Percentiles rank a stretch among this genome's conserved stretches.
Conservation (phyloP, 192 early-diverging fungal species). For the Coemansia sp. region DNA sequence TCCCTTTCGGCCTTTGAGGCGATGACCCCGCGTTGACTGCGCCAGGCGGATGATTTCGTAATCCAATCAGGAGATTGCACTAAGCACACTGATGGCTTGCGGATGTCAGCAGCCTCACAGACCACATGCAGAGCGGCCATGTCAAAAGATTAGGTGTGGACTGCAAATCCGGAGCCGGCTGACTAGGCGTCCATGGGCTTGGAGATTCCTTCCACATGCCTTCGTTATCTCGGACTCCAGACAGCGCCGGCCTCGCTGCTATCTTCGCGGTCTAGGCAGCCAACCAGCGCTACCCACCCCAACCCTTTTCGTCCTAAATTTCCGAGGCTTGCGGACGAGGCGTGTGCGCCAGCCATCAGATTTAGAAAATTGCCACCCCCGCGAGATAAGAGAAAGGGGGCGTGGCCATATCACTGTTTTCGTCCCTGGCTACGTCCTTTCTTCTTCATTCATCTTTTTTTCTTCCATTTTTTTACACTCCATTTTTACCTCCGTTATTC, state of each 20-base stretch:
- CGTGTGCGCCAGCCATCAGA: not conserved
- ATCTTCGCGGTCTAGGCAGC: not conserved
- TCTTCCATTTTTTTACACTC: not conserved
- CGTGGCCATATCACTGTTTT: not conserved
- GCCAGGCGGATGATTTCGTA: not conserved
- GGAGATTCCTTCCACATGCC: not conserved
- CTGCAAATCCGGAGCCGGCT: not conserved
- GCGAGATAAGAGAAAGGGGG: not conserved
- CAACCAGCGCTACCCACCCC: not conserved
- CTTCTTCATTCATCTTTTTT: not conserved
- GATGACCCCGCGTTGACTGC: not conserved
- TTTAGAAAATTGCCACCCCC: not conserved
- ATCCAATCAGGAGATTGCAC: not conserved
- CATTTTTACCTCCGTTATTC: not conserved
- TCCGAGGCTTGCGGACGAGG: constrained; percentile 3
- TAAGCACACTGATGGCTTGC: not conserved
- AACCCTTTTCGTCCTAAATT: not conserved
- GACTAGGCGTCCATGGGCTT: not conserved
- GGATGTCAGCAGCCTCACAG: not conserved
- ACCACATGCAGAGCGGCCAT: not conserved
- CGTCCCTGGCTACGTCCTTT: not conserved
- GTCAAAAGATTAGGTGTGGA: not conserved
- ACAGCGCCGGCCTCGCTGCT: not conserved
- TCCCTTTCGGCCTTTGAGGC: not conserved
- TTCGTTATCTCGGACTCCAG: not conserved